These are phyloP conservation scores for Boletus coccyginus DNA, from an alignment of 768 basidiomycete genomes.

Conservation along the genomic window DNA sequence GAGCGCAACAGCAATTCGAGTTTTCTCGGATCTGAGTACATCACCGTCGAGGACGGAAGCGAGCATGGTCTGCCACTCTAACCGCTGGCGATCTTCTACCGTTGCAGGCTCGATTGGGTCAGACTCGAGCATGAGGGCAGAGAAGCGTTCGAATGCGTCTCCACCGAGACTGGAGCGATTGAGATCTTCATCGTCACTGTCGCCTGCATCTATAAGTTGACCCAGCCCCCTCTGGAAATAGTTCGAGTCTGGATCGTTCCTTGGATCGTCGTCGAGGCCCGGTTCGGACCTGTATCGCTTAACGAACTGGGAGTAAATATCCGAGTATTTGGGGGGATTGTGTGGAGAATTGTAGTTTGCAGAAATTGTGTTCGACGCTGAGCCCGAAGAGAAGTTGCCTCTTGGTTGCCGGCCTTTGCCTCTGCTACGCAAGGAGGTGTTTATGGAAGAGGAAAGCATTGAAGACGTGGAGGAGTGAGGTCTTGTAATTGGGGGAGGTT, in stretches of 20 bases:
- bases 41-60: conserved; percentile 92
- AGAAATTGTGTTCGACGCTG: conserved; percentile 27
- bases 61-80: conserved; percentile 97
- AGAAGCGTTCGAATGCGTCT: conserved; percentile 50
- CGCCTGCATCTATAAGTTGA: conserved; percentile 63
- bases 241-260: conserved; percentile 80
- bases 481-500: conserved; percentile 34
- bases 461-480: conserved; percentile 21
- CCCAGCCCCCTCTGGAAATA: conserved; percentile 74
- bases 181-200: conserved; percentile 74
- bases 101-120: conserved; percentile 68
- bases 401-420: conserved; percentile 33
- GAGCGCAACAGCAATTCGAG: conserved; percentile 80
- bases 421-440: conserved; percentile 29
- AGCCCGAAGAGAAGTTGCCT: conserved; percentile 27
- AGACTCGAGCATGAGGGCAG: conserved; percentile 53
- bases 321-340: conserved; percentile 43
- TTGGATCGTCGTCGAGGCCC: conserved; percentile 63
- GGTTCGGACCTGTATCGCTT: conserved; percentile 67
- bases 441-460: conserved; percentile 29
- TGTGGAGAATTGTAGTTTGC: conserved; percentile 30
- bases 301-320: conserved; percentile 80
- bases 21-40: conserved; percentile 93
- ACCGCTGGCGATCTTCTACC: conserved; percentile 70
- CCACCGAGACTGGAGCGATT: conserved; percentile 39